These are phyloP conservation scores for Neofusicoccum kwambonambiense DNA, from an alignment of 2,329 filamentous ascomycete genomes.

Conservation along the genomic window DNA sequence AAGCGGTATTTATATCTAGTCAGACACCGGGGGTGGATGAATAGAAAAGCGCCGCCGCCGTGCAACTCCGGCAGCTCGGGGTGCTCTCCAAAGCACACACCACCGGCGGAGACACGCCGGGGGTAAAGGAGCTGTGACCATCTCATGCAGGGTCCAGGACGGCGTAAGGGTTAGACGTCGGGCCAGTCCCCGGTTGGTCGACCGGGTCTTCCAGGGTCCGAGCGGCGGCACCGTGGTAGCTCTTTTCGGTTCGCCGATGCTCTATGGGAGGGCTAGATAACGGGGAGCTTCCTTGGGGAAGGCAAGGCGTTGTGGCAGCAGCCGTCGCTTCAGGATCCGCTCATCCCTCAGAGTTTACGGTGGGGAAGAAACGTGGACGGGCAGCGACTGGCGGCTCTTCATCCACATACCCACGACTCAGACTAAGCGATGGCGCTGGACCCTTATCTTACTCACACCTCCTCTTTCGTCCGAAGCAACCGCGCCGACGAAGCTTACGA, in stretches of 20 bases:
- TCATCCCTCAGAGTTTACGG: not conserved
- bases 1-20: slow-evolving; percentile 4
- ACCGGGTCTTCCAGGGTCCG: not conserved
- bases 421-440: not conserved
- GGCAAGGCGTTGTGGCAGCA: not conserved
- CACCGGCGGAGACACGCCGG: not conserved
- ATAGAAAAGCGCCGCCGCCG: not conserved
- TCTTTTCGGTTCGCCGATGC: not conserved
- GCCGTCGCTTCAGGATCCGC: not conserved
- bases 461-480: not conserved
- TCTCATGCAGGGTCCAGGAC: slow-evolving; percentile 5
- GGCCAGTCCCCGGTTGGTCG: not conserved
- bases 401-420: no score
- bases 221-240: not conserved
- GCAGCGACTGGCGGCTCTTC: not conserved
- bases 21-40: not conserved
- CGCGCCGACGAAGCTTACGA: not conserved
- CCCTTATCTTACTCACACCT: slow-evolving; percentile 11
- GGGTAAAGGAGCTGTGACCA: not conserved
- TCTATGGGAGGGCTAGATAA: not conserved
- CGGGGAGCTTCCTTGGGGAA: not conserved
- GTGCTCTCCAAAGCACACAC: not conserved
- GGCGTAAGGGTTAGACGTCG: not conserved
- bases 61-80: not conserved
- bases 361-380: not conserved